phyloP scores from a whole-genome alignment of 2,329 filamentous ascomycete species.

The Clarireedia monteithiana region DNA sequence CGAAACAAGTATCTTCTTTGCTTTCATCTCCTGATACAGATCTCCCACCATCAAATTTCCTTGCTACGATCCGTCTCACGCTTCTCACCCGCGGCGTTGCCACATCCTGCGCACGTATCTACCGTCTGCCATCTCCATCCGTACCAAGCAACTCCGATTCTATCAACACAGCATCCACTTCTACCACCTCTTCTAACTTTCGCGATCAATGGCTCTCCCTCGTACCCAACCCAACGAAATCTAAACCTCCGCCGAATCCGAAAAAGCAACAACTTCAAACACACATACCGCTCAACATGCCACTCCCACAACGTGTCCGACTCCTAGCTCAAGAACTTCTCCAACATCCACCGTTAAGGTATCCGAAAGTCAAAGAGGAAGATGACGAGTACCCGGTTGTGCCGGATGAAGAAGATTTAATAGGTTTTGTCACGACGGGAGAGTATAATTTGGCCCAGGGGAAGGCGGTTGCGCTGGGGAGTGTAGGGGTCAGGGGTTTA shows the following conservation, averaged over 20 bases:
- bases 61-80: slow-evolving; percentile 58
- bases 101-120: slow-evolving; percentile 68
- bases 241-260: slow-evolving; percentile 21
- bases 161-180: background rate
- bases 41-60: slow-evolving; percentile 30
- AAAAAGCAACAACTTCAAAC: slow-evolving; percentile 15
- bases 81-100: slow-evolving; percentile 65
- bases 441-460: slow-evolving; percentile 75
- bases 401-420: slow-evolving; percentile 66
- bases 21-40: slow-evolving; percentile 19
- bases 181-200: slow-evolving; percentile 35
- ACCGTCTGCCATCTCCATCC: slow-evolving; percentile 55
- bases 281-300: slow-evolving; percentile 25
- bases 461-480: slow-evolving; percentile 66
- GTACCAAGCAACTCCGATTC: slow-evolving; percentile 31
- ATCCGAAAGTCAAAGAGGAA: slow-evolving; percentile 25
- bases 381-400: slow-evolving; percentile 52
- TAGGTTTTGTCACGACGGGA: slow-evolving; percentile 87
- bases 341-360: slow-evolving; percentile 34
- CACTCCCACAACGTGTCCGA: slow-evolving; percentile 28
- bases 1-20: slow-evolving; percentile 16
- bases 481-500: slow-evolving; percentile 54
- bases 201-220: slow-evolving; percentile 66
- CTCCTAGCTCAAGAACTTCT: slow-evolving; percentile 43
- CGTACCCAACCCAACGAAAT: slow-evolving; percentile 27